Base-by-base conservation (phyloP, 2,329 filamentous ascomycete species). In the Xylariomycetidae sp. region DNA sequence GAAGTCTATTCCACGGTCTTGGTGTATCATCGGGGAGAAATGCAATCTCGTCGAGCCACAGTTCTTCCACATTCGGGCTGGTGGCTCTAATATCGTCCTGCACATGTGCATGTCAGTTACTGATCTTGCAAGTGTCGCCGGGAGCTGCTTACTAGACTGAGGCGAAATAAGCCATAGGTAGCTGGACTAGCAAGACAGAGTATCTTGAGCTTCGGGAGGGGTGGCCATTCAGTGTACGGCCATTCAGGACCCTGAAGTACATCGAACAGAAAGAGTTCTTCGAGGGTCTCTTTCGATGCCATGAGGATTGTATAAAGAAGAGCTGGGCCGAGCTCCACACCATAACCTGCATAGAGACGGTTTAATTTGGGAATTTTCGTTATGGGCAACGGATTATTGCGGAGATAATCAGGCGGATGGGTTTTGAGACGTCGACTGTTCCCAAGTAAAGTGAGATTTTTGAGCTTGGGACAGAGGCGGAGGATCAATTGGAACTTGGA, bases 31-130 rank as follows among this genome's bases (percentile, higher is more conserved):
- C n/a, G n/a, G n/a, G n/a, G n/a, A 23, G 16, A 8, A 36, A 18
- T 3, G 3, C 16, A 11, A 48, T 4, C 19, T 31, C 16, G 6
- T 52, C 45, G 2, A 55, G 6, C 49, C 50, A 56, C 3, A 44
- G 34, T 9, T 46, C 40, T 30, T 53, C 44, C 5, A 54, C 27
- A 13, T 51, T 53, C 9, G 53, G 52, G 4, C 42, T 37, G 16
- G 30, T 17, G 17, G 27, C n/a, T 30, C 48, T 36, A 13, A 48
- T 16, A 3, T 25, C 19, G 10, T 11, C 2, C 48, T 53, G 14
- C 3, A 20, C 15, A 27, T 9, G 14, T n/a, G n/a, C n/a, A n/a
- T n/a, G 19, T 49, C n/a, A 51, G 34, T 32, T 33, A 30, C 5
- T 13, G 11, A 16, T 23, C 20, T 16, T 4, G n/a, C 27, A 1